Evolutionary conservation across 2,329 filamentous ascomycete species (phyloP).

Genomic region (Didymella exigua): DNA sequence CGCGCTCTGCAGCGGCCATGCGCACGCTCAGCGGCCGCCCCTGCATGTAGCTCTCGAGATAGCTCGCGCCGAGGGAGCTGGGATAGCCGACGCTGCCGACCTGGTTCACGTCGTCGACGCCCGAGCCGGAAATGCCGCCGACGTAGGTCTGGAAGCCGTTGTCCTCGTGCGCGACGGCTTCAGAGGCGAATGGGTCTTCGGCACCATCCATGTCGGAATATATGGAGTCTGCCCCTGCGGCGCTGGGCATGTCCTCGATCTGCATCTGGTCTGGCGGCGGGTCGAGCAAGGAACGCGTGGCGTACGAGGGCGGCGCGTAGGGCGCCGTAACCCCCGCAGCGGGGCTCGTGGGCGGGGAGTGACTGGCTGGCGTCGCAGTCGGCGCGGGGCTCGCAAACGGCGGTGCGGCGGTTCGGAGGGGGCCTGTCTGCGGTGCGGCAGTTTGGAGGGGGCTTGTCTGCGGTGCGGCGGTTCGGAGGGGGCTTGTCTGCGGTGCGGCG

Average conservation of each 20-base stretch:
- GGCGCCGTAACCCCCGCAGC: slow-evolving; percentile 11
- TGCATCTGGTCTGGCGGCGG: slow-evolving; percentile 28
- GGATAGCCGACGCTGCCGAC: slow-evolving; percentile 45
- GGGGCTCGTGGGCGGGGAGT: slow-evolving; percentile 25
- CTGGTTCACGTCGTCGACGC: slow-evolving; percentile 44
- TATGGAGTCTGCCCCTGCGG: slow-evolving; percentile 24
- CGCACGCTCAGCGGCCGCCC: slow-evolving; percentile 43
- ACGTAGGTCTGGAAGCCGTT: slow-evolving; percentile 44
- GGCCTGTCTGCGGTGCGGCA: slow-evolving; percentile 27
- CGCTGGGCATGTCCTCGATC: slow-evolving; percentile 22
- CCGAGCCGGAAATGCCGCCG: slow-evolving; percentile 42
- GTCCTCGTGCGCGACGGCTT: slow-evolving; percentile 12
- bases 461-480: neutral
- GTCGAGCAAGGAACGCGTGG: slow-evolving; percentile 36
- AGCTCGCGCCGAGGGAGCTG: slow-evolving; percentile 43
- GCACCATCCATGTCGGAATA: slow-evolving; percentile 25
- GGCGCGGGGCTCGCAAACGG: slow-evolving; percentile 10
- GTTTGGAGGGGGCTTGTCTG: slow-evolving; percentile 31
- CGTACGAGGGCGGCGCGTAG: slow-evolving; percentile 16
- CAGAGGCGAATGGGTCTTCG: neutral
- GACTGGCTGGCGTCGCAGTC: slow-evolving; percentile 4
- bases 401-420: slow-evolving; percentile 26
- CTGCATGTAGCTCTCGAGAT: slow-evolving; percentile 48
- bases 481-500: neutral
- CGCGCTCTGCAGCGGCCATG: slow-evolving; percentile 43